Percentiles rank a stretch among this genome's conserved stretches.
Conservation (phyloP, 1,139 yeast species). For the Williopsis jadinii region DNA sequence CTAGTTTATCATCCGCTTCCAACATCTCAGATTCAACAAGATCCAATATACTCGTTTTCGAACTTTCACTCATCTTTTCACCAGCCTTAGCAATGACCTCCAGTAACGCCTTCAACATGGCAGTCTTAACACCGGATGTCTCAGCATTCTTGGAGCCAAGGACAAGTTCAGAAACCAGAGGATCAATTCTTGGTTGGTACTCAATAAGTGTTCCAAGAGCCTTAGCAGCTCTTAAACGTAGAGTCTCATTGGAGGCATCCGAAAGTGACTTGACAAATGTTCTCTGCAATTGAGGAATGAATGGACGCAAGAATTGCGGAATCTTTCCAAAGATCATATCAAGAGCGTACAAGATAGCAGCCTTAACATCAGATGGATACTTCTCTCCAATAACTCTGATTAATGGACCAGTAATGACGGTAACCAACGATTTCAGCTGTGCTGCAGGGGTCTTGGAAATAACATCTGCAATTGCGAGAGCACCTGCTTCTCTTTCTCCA, state of each 20-base stretch:
- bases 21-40: conserved; percentile 69
- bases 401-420: conserved; percentile 93
- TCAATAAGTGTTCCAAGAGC: conserved; percentile 85
- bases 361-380: conserved; percentile 82
- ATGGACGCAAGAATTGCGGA: conserved; percentile 89
- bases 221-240: conserved; percentile 81
- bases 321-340: conserved; percentile 72
- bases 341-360: conserved; percentile 83
- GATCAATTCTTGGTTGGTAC: conserved; percentile 91
- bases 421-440: conserved; percentile 79
- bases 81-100: conserved; percentile 85
- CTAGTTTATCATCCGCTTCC: conserved; percentile 49
- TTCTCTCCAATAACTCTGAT: conserved; percentile 98
- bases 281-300: conserved; percentile 94
- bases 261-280: conserved; percentile 90
- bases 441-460: conserved; percentile 82
- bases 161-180: conserved; percentile 77
- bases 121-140: conserved; percentile 65
- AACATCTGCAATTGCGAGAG: conserved; percentile 83
- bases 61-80: conserved; percentile 61
- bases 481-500: conserved; percentile 80
- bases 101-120: conserved; percentile 79
- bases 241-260: conserved; percentile 63
- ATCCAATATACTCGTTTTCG: conserved; percentile 63
- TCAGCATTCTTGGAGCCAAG: conserved; percentile 60